Conservation (phyloP, 495 filamentous ascomycete genomes). For the Paragyromitra xinjiangensis region DNA sequence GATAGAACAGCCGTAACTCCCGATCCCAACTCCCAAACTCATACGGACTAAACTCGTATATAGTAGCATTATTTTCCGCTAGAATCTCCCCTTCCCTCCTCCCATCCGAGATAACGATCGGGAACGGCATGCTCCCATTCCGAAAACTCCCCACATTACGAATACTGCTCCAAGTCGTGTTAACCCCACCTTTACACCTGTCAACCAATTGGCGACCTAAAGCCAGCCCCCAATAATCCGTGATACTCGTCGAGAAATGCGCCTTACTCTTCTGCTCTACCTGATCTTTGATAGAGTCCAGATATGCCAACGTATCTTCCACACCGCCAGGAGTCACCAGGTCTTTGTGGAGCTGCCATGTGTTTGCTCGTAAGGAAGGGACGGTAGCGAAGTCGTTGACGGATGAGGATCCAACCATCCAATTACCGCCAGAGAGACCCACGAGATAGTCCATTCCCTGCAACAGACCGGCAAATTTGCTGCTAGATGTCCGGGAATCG, state of each 20-base stretch:
- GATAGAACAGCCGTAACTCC: constrained; percentile 60
- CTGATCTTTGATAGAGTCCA: constrained; percentile 54
- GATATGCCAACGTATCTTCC: constrained; percentile 50
- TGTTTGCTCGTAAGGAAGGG: constrained; percentile 55
- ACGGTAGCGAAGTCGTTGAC: constrained; percentile 63
- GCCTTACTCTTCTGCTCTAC: constrained; percentile 60
- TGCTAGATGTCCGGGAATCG: constrained; percentile 59
- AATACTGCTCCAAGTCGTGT: constrained; percentile 58
- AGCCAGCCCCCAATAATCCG: constrained; percentile 61
- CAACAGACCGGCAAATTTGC: constrained; percentile 58
- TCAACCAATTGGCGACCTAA: constrained; percentile 60
- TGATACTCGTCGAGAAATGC: constrained; percentile 60
- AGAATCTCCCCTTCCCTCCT: constrained; percentile 57
- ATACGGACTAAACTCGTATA: constrained; percentile 63
- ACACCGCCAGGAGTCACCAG: constrained; percentile 18
- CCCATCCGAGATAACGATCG: constrained; percentile 61
- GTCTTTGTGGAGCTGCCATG: constrained; percentile 57
- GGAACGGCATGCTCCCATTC: constrained; percentile 60
- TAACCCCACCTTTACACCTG: constrained; percentile 58
- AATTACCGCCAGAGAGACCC: constrained; percentile 63
- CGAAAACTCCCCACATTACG: constrained; percentile 59
- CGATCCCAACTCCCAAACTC: constrained; percentile 64
- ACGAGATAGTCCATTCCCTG: constrained; percentile 63
- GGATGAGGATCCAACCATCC: constrained; percentile 62
- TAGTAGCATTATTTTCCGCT: constrained; percentile 58